A percentile compares a stretch with the other conserved stretches of the same genome.
Evolutionary conservation across 108 stramenopile genomes (phyloP).

Genomic region (Seminavis robusta): DNA sequence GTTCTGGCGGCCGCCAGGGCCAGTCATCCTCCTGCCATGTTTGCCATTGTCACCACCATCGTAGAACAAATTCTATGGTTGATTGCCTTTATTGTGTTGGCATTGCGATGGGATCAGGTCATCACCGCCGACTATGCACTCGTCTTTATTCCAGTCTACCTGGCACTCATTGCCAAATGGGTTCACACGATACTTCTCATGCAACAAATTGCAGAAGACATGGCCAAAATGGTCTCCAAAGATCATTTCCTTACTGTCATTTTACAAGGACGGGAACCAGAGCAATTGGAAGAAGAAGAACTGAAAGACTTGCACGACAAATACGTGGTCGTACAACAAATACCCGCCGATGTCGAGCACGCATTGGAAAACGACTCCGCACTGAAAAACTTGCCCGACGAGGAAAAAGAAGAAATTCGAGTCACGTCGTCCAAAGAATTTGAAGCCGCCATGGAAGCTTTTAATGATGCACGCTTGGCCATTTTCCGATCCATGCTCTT

Average conservation of each 20-base stretch:
- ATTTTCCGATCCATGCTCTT: conserved; percentile 44
- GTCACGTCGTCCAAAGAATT: conserved; percentile 12
- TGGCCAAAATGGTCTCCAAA: conserved; percentile 60
- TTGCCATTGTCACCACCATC: conserved; percentile 13
- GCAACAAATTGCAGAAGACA: conserved; percentile 20
- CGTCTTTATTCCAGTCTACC: conserved; percentile 26
- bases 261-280: conserved; percentile 44
- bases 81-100: conserved; percentile 35
- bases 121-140: conserved; percentile 12
- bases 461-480: not conserved
- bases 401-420: conserved; percentile 48
- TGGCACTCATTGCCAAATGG: conserved; percentile 9
- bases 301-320: conserved; percentile 22
- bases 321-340: conserved; percentile 39
- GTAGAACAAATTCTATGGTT: conserved; percentile 49
- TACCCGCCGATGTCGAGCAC: too few relatives aligned
- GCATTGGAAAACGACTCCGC: too few relatives aligned
- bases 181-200: conserved; percentile 9
- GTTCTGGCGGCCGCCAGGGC: too few relatives aligned
- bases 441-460: not conserved
- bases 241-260: conserved; percentile 52
- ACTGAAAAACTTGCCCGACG: conserved; percentile 53
- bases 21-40: too few relatives aligned
- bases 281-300: conserved; percentile 28
- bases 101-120: conserved; percentile 29